Percentiles rank a stretch among this genome's conserved stretches.
Evolutionary conservation across 306 rosid species (phyloP).

Genomic region (Castanea crenata): DNA sequence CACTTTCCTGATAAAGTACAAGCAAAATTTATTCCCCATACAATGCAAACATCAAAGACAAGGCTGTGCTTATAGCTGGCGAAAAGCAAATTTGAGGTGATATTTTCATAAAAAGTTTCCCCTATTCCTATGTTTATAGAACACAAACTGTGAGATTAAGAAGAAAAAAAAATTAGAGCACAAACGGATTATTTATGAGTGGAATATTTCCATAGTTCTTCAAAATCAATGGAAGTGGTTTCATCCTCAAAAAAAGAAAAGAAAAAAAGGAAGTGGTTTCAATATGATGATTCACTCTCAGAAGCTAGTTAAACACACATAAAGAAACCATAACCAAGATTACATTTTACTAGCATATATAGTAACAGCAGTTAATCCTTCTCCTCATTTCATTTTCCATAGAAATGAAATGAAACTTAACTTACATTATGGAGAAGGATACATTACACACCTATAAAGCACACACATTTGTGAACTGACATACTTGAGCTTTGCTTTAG

Average conservation of each 20-base stretch:
- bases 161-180: not conserved
- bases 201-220: no score
- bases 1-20: no score
- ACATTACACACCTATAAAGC: not conserved
- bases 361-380: not conserved
- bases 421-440: not conserved
- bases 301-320: not conserved
- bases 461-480: not conserved
- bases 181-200: not conserved
- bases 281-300: not conserved
- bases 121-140: not conserved
- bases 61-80: not conserved
- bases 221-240: no score
- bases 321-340: not conserved
- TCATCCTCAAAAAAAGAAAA: no score
- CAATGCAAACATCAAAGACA: not conserved
- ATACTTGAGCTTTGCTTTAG: constrained; percentile 16
- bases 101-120: not conserved
- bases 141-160: not conserved
- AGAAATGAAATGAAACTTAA: not conserved
- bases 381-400: not conserved
- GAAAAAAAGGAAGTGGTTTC: no score
- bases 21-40: no score
- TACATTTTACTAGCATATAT: not conserved
- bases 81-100: not conserved